These are phyloP conservation scores for Wickerhamiella parazyma DNA, from an alignment of 805 yeast species.

Conservation along the genomic window DNA sequence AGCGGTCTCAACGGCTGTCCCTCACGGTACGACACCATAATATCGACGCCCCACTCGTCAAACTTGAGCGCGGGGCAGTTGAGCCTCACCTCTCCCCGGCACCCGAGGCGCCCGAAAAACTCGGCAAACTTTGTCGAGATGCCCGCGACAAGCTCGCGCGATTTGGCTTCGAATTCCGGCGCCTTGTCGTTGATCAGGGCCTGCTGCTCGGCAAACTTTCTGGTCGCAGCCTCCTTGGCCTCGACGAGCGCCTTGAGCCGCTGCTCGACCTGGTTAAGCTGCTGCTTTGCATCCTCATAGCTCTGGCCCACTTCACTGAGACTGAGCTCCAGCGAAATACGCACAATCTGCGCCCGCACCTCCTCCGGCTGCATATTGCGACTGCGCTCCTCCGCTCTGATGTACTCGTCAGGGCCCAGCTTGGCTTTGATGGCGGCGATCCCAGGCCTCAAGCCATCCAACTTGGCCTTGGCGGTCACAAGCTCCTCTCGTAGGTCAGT, in stretches of 20 bases:
- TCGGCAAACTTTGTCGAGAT: constrained; percentile 54
- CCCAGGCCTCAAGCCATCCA: not conserved
- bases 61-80: constrained; percentile 31
- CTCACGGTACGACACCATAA: constrained; percentile 75
- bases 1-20: constrained; percentile 53
- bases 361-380: not conserved
- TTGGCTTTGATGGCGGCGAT: constrained; percentile 2
- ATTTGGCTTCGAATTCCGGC: constrained; percentile 3
- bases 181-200: constrained; percentile 2
- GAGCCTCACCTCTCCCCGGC: constrained; percentile 68
- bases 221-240: not conserved
- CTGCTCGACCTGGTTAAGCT: constrained; percentile 6
- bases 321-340: constrained; percentile 1
- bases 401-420: constrained; percentile 1
- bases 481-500: not conserved
- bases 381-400: constrained; percentile 6
- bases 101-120: constrained; percentile 62
- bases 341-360: constrained; percentile 1
- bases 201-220: not conserved
- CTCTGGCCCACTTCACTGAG: constrained; percentile 9
- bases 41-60: constrained; percentile 70
- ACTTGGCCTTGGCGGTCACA: constrained; percentile 4
- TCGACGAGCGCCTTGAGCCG: constrained; percentile 8
- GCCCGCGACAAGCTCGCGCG: not conserved
- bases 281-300: constrained; percentile 9